phyloP scores from a whole-genome alignment of 2,329 filamentous ascomycete species.

The Phaeomoniella chlamydospora region DNA sequence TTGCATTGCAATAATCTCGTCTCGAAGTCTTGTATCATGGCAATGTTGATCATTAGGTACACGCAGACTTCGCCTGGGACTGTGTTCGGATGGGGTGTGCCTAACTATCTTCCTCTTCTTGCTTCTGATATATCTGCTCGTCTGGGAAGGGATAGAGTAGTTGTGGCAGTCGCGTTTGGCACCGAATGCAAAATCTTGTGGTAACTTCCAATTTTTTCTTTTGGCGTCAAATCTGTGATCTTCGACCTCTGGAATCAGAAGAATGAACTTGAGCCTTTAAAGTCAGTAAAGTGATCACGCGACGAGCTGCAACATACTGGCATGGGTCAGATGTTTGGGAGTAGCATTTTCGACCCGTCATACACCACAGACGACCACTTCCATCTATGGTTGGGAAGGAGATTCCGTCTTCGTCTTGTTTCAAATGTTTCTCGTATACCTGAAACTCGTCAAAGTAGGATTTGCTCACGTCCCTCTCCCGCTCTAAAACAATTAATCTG shows the following conservation, averaged over 20 bases:
- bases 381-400: not conserved
- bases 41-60: not conserved
- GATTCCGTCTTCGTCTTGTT: too few relatives aligned
- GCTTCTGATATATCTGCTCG: not conserved
- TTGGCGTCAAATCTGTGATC: not conserved
- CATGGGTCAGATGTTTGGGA: not conserved
- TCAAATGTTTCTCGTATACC: not conserved
- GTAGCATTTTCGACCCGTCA: not conserved
- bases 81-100: not conserved
- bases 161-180: not conserved
- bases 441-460: not conserved
- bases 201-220: not conserved
- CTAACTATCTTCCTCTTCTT: not conserved
- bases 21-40: not conserved
- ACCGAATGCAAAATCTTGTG: not conserved
- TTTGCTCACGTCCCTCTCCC: not conserved
- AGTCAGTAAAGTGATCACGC: not conserved
- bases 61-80: too few relatives aligned
- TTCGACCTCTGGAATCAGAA: not conserved
- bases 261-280: not conserved
- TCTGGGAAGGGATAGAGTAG: not conserved
- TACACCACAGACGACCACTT: slow-evolving; percentile 1
- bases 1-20: not conserved
- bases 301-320: not conserved
- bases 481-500: not conserved